These are phyloP conservation scores for Maudiozyma serrabonitensis DNA, from an alignment of 805 yeast species.

Conservation along the genomic window DNA sequence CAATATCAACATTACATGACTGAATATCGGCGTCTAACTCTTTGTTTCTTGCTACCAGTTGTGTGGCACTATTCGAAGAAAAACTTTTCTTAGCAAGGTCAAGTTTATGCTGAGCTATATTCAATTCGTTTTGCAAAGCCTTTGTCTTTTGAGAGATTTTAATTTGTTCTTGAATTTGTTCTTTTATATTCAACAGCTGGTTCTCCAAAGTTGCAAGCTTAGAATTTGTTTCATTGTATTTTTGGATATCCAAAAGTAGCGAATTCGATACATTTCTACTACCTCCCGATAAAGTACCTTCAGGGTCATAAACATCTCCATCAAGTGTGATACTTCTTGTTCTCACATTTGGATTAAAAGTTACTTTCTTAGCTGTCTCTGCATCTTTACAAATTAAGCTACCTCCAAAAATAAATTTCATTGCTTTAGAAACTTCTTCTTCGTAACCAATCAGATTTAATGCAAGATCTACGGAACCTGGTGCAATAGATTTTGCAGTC, in stretches of 20 bases:
- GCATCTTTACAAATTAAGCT: constrained; percentile 85
- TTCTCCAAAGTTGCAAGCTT: constrained; percentile 34
- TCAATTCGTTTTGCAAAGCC: constrained; percentile 48
- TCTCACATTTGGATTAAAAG: constrained; percentile 73
- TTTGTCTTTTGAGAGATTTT: constrained; percentile 40
- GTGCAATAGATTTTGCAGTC: constrained; percentile 68
- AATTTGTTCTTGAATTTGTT: constrained; percentile 35
- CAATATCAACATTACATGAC: constrained; percentile 32
- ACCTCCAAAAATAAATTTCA: constrained; percentile 85
- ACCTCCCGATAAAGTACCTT: constrained; percentile 95
- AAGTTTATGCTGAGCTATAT: constrained; percentile 49
- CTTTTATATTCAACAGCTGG: constrained; percentile 34
- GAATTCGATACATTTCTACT: constrained; percentile 55
- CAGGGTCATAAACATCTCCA: constrained; percentile 94
- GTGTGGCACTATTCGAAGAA: constrained; percentile 46
- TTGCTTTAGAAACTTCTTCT: constrained; percentile 60
- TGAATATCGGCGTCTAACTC: constrained; percentile 38
- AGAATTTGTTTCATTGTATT: constrained; percentile 40
- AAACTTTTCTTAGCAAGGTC: constrained; percentile 45
- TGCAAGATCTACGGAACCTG: constrained; percentile 85
- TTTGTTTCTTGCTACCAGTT: constrained; percentile 42
- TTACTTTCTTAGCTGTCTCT: constrained; percentile 77
- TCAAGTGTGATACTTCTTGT: constrained; percentile 79
- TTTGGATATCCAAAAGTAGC: constrained; percentile 54
- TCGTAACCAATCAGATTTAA: constrained; percentile 70